A percentile compares a stretch with the other conserved stretches of the same genome.
Evolutionary conservation across 257 asterid species (phyloP).

Genomic region (Solanum medicagineum): DNA sequence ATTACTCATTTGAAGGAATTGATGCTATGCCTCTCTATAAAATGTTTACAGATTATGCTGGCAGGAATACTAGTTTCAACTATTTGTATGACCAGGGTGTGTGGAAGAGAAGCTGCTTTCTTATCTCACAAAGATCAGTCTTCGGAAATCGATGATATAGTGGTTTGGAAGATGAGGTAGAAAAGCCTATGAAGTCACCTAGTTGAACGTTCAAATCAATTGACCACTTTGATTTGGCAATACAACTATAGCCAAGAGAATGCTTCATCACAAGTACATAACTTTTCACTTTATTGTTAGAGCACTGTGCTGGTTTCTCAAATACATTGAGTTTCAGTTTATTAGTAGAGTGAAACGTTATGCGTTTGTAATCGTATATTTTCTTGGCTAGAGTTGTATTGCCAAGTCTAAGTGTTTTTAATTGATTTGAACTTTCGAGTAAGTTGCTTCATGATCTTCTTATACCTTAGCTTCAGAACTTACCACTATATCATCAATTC

Average conservation of each 20-base stretch:
- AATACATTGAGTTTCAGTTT: not conserved
- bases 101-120: not conserved
- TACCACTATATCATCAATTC: not conserved
- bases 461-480: not conserved
- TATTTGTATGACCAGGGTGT: not conserved
- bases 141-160: not conserved
- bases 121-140: not conserved
- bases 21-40: not conserved
- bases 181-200: not conserved
- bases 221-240: not conserved
- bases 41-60: not conserved
- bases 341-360: not conserved
- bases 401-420: not conserved
- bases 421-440: not conserved
- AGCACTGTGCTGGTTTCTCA: not conserved
- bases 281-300: not conserved
- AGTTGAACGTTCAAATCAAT: not conserved
- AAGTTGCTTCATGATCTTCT: not conserved
- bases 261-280: not conserved
- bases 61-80: not conserved
- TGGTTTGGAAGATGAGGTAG: not conserved
- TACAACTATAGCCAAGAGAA: not conserved
- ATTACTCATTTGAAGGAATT: not conserved
- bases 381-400: slow-evolving; percentile 1
- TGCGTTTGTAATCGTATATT: not conserved